Conservation (phyloP, 2,329 filamentous ascomycete genomes). For the Scolecobasidium constrictum region DNA sequence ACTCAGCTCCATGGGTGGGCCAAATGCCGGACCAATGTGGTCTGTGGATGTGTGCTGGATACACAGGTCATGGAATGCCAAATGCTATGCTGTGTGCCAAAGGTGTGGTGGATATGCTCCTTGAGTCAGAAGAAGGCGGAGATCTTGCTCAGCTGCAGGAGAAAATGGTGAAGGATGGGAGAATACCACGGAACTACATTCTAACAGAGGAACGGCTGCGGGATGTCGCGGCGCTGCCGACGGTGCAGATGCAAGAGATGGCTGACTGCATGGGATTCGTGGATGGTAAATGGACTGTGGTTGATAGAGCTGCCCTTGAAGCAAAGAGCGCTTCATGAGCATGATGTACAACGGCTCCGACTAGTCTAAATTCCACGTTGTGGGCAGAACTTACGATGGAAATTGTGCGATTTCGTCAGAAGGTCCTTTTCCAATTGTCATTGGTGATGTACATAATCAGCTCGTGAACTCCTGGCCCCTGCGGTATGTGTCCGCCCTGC, state of each 20-base stretch:
- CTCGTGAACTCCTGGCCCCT: no score
- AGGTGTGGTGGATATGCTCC: conserved; percentile 50
- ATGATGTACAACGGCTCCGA: no score
- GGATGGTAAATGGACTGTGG: conserved; percentile 1
- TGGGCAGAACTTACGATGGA: no score
- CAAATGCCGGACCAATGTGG: conserved; percentile 50
- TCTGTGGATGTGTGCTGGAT: conserved; percentile 54
- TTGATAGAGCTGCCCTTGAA: no score
- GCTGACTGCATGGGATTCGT: background rate
- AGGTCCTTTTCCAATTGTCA: no score
- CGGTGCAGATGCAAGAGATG: conserved; percentile 4
- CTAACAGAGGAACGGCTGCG: conserved; percentile 25
- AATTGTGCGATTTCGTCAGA: no score
- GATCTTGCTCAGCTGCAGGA: conserved; percentile 19
- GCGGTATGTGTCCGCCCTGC: no score
- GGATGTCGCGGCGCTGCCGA: conserved; percentile 15
- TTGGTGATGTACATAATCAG: no score
- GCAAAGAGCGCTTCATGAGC: no score
- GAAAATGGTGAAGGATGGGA: conserved; percentile 21
- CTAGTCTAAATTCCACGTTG: no score
- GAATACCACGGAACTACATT: conserved; percentile 26
- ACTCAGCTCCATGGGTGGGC: conserved; percentile 61
- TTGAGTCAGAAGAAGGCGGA: conserved; percentile 27
- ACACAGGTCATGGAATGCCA: conserved; percentile 66
- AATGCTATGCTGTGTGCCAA: conserved; percentile 57